A percentile compares a stretch with the other conserved stretches of the same genome.
Conservation (phyloP, 495 filamentous ascomycete genomes). For the Hyphodiscus hymeniophilus region DNA sequence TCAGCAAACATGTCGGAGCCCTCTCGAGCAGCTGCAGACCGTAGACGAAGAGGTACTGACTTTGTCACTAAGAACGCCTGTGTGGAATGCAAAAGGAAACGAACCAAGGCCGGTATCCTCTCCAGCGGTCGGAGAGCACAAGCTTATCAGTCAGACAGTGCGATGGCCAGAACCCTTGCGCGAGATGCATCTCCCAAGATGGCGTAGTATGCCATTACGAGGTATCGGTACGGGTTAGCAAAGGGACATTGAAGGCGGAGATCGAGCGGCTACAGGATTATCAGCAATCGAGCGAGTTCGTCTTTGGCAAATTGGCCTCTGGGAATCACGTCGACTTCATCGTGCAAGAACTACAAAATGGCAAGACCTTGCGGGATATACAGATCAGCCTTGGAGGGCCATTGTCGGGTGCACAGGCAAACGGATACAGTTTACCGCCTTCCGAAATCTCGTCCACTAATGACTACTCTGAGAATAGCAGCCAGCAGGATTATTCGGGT, state of each 20-base stretch:
- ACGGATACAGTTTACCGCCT: not conserved
- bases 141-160: not conserved
- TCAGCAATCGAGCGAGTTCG: not conserved
- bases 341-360: not conserved
- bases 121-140: not conserved
- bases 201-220: not conserved
- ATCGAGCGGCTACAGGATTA: not conserved
- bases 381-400: not conserved
- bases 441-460: not conserved
- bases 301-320: not conserved
- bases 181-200: not conserved
- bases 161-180: not conserved
- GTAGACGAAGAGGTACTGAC: not conserved
- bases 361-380: not conserved
- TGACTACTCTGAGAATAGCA: not conserved
- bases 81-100: no score
- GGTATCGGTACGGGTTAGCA: not conserved
- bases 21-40: no score
- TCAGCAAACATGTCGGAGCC: no score
- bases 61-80: not conserved
- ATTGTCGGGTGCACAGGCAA: not conserved
- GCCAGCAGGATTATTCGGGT: no score
- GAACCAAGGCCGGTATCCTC: not conserved
- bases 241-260: not conserved
- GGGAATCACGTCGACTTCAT: not conserved